Percentiles rank a stretch among this genome's conserved stretches.
These are phyloP conservation scores for Lactifluus hygrophoroides DNA, from an alignment of 768 basidiomycete species.

Conservation along the genomic window DNA sequence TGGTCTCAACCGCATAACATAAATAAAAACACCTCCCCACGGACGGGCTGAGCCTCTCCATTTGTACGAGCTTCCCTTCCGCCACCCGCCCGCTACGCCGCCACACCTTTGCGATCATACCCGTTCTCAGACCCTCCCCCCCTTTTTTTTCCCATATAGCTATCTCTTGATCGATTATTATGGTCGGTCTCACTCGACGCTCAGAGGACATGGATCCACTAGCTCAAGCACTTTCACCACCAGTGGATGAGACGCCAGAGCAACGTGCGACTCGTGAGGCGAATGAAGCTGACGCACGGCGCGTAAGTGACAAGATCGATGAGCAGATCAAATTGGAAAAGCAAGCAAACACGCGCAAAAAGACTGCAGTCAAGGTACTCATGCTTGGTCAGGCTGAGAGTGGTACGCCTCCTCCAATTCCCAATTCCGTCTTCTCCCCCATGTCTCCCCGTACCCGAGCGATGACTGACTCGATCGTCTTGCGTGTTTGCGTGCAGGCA, in stretches of 20 bases:
- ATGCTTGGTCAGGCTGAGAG: constrained; percentile 21
- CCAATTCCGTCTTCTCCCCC: neutral
- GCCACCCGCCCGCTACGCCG: neutral
- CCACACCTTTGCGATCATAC: neutral
- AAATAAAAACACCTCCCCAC: neutral
- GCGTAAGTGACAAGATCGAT: constrained; percentile 24
- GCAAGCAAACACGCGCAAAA: constrained; percentile 17
- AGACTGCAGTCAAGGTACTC: constrained; percentile 22
- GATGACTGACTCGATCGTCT: neutral
- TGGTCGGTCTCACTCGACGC: neutral
- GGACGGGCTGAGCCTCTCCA: neutral
- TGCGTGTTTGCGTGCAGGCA: neutral
- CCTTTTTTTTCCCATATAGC: too few species aligned
- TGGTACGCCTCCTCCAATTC: constrained; percentile 4
- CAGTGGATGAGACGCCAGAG: constrained; percentile 15
- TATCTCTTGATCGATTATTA: neutral
- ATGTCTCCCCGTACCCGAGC: neutral
- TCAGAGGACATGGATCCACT: constrained; percentile 5
- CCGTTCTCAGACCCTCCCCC: too few species aligned
- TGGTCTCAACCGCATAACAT: neutral
- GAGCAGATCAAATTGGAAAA: constrained; percentile 19
- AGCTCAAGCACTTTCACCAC: neutral
- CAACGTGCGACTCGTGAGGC: constrained; percentile 19
- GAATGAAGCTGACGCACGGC: constrained; percentile 21
- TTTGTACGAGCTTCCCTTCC: neutral